These are phyloP conservation scores for Solanum lycopersicoides DNA, from an alignment of 257 asterid species.

Conservation along the genomic window DNA sequence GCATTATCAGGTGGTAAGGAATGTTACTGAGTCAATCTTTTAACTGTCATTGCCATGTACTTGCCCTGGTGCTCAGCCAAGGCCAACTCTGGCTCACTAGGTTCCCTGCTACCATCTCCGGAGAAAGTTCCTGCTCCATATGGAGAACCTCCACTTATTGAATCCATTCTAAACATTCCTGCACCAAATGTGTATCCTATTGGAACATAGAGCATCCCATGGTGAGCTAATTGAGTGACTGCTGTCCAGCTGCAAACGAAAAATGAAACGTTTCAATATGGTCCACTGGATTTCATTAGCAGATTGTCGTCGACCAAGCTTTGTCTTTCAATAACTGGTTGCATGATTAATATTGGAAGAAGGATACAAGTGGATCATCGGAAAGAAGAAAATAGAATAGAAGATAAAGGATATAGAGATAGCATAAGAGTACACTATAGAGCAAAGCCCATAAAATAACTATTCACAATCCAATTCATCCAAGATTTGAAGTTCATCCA, in stretches of 20 bases:
- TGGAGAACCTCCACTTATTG: slow-evolving; percentile 52
- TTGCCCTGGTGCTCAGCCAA: slow-evolving; percentile 50
- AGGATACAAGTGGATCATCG: not conserved
- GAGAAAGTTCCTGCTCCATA: slow-evolving; percentile 45
- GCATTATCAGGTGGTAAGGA: not conserved
- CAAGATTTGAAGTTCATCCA: no score
- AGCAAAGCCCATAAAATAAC: not conserved
- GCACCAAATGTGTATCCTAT: slow-evolving; percentile 88
- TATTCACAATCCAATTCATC: not conserved
- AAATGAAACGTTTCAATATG: not conserved
- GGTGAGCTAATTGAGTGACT: slow-evolving; percentile 76
- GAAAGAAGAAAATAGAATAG: not conserved
- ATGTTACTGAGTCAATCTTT: slow-evolving; percentile 1
- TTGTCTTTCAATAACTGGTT: not conserved
- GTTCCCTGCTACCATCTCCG: slow-evolving; percentile 31
- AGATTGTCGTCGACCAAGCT: not conserved
- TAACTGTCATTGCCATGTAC: slow-evolving; percentile 33
- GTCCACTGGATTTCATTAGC: not conserved
- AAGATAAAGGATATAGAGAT: not conserved
- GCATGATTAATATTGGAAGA: not conserved
- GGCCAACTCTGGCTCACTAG: slow-evolving; percentile 31
- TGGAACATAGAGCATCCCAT: slow-evolving; percentile 83
- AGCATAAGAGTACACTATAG: not conserved
- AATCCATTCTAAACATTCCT: slow-evolving; percentile 72
- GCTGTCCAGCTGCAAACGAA: slow-evolving; percentile 57